phyloP scores from a whole-genome alignment of 352 stramenopile species.

The Phytophthora quininea region DNA sequence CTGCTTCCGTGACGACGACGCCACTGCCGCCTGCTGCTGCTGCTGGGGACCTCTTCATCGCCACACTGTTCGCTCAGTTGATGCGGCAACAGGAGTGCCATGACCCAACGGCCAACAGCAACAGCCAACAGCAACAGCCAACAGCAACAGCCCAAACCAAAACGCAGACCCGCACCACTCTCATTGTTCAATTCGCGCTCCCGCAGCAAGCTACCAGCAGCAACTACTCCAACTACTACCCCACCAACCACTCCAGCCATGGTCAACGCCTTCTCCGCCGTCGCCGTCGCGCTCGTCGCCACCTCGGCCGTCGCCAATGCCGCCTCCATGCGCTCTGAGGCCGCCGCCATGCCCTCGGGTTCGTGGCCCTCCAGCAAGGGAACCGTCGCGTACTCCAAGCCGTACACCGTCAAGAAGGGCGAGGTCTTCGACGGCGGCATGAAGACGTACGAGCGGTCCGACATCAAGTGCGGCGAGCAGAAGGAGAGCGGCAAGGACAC shows the following conservation, averaged over 20 bases:
- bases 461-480: constrained; percentile 4
- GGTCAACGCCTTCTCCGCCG: constrained; percentile 3
- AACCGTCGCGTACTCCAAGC: neutral
- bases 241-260: neutral
- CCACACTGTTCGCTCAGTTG: too few relatives aligned
- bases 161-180: neutral
- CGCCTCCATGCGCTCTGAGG: constrained; percentile 8
- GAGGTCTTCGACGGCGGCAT: constrained; percentile 2
- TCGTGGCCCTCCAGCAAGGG: constrained; percentile 13
- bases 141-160: neutral
- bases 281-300: constrained; percentile 2
- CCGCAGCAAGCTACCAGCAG: neutral
- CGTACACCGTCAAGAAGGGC: constrained; percentile 3
- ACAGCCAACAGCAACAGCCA: neutral
- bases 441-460: constrained; percentile 1
- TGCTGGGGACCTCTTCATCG: too few relatives aligned
- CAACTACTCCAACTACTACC: neutral
- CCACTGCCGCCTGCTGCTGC: too few relatives aligned
- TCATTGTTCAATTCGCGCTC: constrained; percentile 4
- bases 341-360: constrained; percentile 4
- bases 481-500: constrained; percentile 6
- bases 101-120: neutral
- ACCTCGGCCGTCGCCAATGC: neutral
- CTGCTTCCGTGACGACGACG: neutral
- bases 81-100: too few relatives aligned